Conservation (phyloP, 805 yeast genomes). For the Yamadazyma phyllophila region DNA sequence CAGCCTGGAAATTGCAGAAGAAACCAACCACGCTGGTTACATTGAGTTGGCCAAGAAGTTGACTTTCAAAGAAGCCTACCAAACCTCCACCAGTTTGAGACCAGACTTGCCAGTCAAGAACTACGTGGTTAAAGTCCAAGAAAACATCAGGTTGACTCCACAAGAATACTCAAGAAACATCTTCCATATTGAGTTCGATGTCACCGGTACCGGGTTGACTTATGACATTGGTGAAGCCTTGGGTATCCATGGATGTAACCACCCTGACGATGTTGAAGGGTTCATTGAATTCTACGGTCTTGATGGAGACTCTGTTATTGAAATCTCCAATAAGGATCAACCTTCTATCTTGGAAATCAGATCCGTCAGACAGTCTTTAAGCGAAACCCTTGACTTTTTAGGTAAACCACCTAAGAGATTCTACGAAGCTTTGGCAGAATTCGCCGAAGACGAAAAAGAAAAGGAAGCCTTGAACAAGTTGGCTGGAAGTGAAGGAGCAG, state of each 20-base stretch:
- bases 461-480: slow-evolving; percentile 58
- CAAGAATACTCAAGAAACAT: slow-evolving; percentile 86
- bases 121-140: slow-evolving; percentile 85
- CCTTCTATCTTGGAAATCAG: slow-evolving; percentile 60
- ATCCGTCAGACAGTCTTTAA: slow-evolving; percentile 77
- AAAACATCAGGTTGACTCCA: slow-evolving; percentile 90
- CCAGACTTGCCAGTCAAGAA: slow-evolving; percentile 88
- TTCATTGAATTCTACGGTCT: slow-evolving; percentile 74
- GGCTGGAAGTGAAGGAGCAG: slow-evolving; percentile 79
- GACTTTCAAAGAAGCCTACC: slow-evolving; percentile 79
- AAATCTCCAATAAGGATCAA: slow-evolving; percentile 68
- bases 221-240: slow-evolving; percentile 96
- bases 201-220: slow-evolving; percentile 83
- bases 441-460: slow-evolving; percentile 68
- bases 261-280: slow-evolving; percentile 56
- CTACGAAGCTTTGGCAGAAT: slow-evolving; percentile 76
- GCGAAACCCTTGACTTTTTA: slow-evolving; percentile 80
- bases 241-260: slow-evolving; percentile 91
- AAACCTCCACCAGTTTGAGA: slow-evolving; percentile 57
- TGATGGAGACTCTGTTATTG: slow-evolving; percentile 63
- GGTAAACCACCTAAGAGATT: slow-evolving; percentile 97
- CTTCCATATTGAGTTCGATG: slow-evolving; percentile 94
- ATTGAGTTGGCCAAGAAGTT: slow-evolving; percentile 64
- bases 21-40: slow-evolving; percentile 36
- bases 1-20: slow-evolving; percentile 32